These are phyloP conservation scores for Oryza australiensis DNA, from an alignment of 176 grass and related monocot species.

Conservation along the genomic window DNA sequence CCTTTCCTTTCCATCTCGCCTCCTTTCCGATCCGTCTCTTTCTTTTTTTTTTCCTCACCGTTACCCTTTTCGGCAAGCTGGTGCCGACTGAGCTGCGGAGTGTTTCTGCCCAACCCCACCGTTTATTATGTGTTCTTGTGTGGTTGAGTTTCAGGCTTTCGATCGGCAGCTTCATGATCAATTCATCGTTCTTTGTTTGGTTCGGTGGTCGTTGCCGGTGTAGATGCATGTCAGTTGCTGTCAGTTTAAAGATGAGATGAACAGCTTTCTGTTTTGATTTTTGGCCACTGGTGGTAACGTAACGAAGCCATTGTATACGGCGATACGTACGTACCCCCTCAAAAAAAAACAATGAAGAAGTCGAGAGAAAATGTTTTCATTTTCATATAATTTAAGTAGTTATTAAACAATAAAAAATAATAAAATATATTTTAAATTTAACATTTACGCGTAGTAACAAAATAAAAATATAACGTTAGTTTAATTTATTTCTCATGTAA, in stretches of 20 bases:
- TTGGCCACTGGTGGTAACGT: constrained; percentile 7
- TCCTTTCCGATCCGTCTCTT: constrained; percentile 23
- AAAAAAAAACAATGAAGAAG: too few relatives aligned
- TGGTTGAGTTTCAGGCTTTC: not conserved
- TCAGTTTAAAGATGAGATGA: not conserved
- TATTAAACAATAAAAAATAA: too few relatives aligned
- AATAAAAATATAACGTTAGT: too few relatives aligned
- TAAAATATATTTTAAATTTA: too few relatives aligned
- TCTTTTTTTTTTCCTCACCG: constrained; percentile 8
- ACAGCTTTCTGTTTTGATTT: constrained; percentile 30
- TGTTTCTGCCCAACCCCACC: not conserved
- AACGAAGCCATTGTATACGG: not conserved
- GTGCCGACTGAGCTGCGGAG: not conserved
- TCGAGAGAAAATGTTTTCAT: too few relatives aligned
- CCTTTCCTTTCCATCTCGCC: not conserved
- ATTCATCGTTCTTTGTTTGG: not conserved
- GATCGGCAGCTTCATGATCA: not conserved
- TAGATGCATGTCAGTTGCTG: not conserved
- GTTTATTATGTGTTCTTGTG: not conserved
- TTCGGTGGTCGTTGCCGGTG: not conserved
- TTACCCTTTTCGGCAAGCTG: constrained; percentile 37
- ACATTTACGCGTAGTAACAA: too few relatives aligned
- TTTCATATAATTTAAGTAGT: too few relatives aligned
- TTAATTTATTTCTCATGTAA: too few relatives aligned
- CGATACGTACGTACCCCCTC: not conserved